phyloP scores from a whole-genome alignment of 352 stramenopile species.

The Phytophthora syringae region DNA sequence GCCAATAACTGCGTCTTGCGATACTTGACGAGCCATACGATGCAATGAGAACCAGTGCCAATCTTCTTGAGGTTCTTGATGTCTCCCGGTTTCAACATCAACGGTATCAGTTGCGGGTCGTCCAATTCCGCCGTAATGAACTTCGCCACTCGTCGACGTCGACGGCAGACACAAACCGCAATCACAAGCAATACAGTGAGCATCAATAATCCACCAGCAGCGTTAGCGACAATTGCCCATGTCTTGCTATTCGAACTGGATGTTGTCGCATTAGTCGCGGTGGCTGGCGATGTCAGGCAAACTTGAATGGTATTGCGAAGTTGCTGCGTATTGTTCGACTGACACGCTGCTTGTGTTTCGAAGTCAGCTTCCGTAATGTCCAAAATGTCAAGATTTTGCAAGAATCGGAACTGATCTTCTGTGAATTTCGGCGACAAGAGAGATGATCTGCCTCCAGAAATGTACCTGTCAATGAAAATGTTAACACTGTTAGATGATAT shows the following conservation, averaged over 20 bases:
- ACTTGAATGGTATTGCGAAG: constrained; percentile 29
- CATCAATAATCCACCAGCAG: constrained; percentile 8
- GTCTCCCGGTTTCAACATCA: constrained; percentile 51
- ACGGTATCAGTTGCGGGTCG: constrained; percentile 39
- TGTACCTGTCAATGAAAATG: constrained; percentile 9
- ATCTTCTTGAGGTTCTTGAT: constrained; percentile 51
- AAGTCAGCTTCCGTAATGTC: constrained; percentile 28
- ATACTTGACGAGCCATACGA: constrained; percentile 54
- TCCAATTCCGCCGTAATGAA: constrained; percentile 39
- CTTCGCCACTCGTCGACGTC: constrained; percentile 26
- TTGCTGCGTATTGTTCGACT: constrained; percentile 37
- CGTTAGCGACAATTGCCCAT: constrained; percentile 18
- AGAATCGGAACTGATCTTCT: constrained; percentile 45
- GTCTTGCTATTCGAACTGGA: neutral
- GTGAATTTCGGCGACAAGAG: constrained; percentile 39
- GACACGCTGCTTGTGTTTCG: constrained; percentile 32
- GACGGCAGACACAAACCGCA: constrained; percentile 17
- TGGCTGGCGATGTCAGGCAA: constrained; percentile 28
- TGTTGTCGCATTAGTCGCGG: constrained; percentile 12
- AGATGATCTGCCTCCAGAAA: constrained; percentile 5
- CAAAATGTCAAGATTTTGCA: constrained; percentile 47
- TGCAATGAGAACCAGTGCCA: constrained; percentile 28
- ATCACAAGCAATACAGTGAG: constrained; percentile 15
- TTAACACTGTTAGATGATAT: neutral
- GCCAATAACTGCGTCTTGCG: constrained; percentile 41